Evolutionary conservation across 257 asterid species (phyloP), one percentile per base, ranked within the genome.

Genomic region (Rauvolfia tetraphylla): DNA sequence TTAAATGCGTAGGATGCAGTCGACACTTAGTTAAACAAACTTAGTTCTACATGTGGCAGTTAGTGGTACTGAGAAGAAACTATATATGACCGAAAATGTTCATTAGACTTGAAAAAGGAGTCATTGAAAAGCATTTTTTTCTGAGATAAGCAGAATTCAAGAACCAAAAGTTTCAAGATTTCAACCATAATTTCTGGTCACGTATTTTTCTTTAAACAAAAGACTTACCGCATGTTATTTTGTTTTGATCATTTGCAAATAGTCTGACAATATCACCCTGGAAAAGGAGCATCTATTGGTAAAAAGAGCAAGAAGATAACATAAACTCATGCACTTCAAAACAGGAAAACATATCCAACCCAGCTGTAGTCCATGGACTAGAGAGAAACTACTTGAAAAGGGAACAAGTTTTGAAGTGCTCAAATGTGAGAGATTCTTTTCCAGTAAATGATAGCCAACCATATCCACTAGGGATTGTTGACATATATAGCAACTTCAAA

Each of bases 181-280:
- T 49, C 62, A 25, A 11, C 29, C 71, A 73, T 72, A 15, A 53
- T n/a, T 42, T 1, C 18, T 29, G 18, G 46, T 63, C n/a, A 44
- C 3, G 15, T 5, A 5, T 20, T 23, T 65, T 65, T 22, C 42
- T 77, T 48, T 11, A 46, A 70, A 1, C 72, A 79, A 9, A 58
- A 39, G 82, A 85, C 98, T 85, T 89, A 95, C 99, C 99, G 68
- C 99, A 93, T 69, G 97, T 89, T 86, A 93, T 95, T 80, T 91
- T 95, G 90, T 88, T 87, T 85, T 93, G 92, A 77, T 91, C 95
- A 81, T 95, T 93, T 83, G 99, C 99, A 81, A 91, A 95, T 76
- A 89, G 85, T 81, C 97, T 87, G 87, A 95, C 99, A 75, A 95
- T 82, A 36, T 91, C 91, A 73, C 99, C 99, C 99, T 95, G 93